Base-by-base conservation (phyloP, 805 yeast genomes). In the Starmera caribaea region DNA sequence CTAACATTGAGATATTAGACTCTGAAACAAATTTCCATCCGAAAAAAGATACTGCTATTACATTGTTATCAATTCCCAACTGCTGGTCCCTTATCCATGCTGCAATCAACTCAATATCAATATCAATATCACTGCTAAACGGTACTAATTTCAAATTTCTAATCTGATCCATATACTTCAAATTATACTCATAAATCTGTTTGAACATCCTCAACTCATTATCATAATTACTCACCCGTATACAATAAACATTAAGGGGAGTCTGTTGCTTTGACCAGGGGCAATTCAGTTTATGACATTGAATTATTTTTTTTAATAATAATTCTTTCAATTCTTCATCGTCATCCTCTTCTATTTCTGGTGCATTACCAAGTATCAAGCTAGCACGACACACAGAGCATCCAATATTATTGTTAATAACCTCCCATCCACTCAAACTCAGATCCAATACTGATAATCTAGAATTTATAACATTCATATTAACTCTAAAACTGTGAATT, bases 391-490 rank as follows among this genome's bases (percentile, higher is more conserved):
- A 53, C 8, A 21, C 4, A 2, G 45, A 44, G 42, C 71, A 66
- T 33, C 45, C 47, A 3, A 66, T 40, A 36, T 55, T 59, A 40
- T 66, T 63, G 28, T 35, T 51, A 58, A 26, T 55, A 42, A 3
- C 40, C 42, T 10, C 55, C 81, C 81, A 76, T 2, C 82, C 82
- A 39, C 68, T 61, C 16, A 69, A 47, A 21, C 1, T 78, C 66
- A 48, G 77, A 70, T 27, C 52, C 61, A 29, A 76, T 55, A 38
- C 77, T 79, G 6, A 61, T 69, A 24, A 76, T 50, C 9, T 29
- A 14, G 13, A 13, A 32, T 12, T 12, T 11, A 5, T 40, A 41
- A 3, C 35, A 30, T 36, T 49, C 50, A 3, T 50, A 30, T 68
- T 47, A 2, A 69, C 60, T 8, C 61, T 63, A 49, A 60, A 76